A percentile compares a stretch with the other conserved stretches of the same genome.
Conservation (phyloP, 2,329 filamentous ascomycete genomes). For the Ophiostoma sp. region DNA sequence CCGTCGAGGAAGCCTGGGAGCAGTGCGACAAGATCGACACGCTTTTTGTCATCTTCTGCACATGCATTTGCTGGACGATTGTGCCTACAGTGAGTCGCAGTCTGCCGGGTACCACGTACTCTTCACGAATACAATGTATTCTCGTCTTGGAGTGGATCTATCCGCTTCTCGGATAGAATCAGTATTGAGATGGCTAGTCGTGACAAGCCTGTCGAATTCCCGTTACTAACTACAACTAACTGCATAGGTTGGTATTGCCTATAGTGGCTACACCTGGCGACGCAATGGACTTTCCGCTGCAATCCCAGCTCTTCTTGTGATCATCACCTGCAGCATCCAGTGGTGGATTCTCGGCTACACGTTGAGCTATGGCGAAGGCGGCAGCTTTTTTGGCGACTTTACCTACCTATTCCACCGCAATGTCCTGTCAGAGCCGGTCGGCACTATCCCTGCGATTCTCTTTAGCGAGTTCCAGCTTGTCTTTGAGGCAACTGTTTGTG, state of each 20-base stretch:
- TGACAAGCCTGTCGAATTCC: too few species aligned
- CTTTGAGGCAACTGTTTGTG: slow-evolving; percentile 23
- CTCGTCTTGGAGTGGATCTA: background rate
- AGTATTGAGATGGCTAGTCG: too few species aligned
- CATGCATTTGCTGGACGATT: slow-evolving; percentile 23
- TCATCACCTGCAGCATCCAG: slow-evolving; percentile 86
- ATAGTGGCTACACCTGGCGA: slow-evolving; percentile 23
- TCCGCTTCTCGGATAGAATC: too few species aligned
- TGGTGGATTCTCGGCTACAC: slow-evolving; percentile 99
- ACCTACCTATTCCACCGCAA: slow-evolving; percentile 82
- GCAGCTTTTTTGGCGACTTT: slow-evolving; percentile 79
- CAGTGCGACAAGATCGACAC: slow-evolving; percentile 19
- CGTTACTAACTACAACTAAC: background rate
- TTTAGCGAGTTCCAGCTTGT: slow-evolving; percentile 70
- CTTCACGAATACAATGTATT: background rate
- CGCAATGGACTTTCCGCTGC: slow-evolving; percentile 21
- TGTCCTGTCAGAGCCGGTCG: slow-evolving; percentile 84
- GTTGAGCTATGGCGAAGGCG: slow-evolving; percentile 76
- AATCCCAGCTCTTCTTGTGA: slow-evolving; percentile 68
- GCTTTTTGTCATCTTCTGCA: slow-evolving; percentile 23
- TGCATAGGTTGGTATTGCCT: slow-evolving; percentile 21
- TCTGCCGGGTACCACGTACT: background rate
- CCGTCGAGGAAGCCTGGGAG: slow-evolving; percentile 11
- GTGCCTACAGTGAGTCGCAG: slow-evolving; percentile 15
- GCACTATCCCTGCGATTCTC: slow-evolving; percentile 85